phyloP scores from a whole-genome alignment of 768 basidiomycete genomes.

The Boletales sp. region DNA sequence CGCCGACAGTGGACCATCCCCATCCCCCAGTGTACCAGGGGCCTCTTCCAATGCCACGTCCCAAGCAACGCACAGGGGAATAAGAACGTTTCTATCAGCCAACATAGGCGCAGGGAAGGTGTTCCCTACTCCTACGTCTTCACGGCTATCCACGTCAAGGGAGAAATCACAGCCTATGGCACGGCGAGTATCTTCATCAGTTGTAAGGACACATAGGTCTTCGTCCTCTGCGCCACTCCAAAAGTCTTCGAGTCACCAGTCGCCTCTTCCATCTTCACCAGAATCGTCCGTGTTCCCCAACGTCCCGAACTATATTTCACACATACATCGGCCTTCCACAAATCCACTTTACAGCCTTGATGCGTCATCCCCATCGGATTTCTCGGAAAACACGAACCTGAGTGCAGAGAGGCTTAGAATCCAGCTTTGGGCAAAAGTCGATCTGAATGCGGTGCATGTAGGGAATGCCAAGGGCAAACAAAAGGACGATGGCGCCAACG shows the following conservation, averaged over 20 bases:
- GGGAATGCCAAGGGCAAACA: slow-evolving; percentile 45
- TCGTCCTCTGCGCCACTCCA: slow-evolving; percentile 24
- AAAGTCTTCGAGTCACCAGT: slow-evolving; percentile 24
- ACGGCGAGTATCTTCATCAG: slow-evolving; percentile 15
- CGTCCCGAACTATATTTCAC: slow-evolving; percentile 70
- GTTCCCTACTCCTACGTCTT: slow-evolving; percentile 3
- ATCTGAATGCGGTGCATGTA: slow-evolving; percentile 3
- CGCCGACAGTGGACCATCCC: slow-evolving; percentile 24
- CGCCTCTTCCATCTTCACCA: slow-evolving; percentile 17
- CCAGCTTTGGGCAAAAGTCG: slow-evolving; percentile 55
- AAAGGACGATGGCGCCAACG: slow-evolving; percentile 29
- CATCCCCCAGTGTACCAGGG: background rate
- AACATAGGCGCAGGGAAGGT: slow-evolving; percentile 18
- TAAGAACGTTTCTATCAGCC: slow-evolving; percentile 11
- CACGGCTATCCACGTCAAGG: slow-evolving; percentile 11
- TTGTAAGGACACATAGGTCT: slow-evolving; percentile 18
- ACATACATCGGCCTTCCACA: slow-evolving; percentile 77
- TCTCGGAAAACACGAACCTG: slow-evolving; percentile 52
- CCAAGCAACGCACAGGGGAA: slow-evolving; percentile 13
- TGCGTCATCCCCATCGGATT: slow-evolving; percentile 44
- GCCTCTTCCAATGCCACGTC: background rate
- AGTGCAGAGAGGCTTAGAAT: slow-evolving; percentile 50
- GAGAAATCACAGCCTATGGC: slow-evolving; percentile 14
- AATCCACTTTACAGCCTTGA: slow-evolving; percentile 75
- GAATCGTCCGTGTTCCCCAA: slow-evolving; percentile 12